Evolutionary conservation across 805 yeast species (phyloP), one percentile per base, ranked within the genome.

Genomic region (Kuraishia capsulata): DNA sequence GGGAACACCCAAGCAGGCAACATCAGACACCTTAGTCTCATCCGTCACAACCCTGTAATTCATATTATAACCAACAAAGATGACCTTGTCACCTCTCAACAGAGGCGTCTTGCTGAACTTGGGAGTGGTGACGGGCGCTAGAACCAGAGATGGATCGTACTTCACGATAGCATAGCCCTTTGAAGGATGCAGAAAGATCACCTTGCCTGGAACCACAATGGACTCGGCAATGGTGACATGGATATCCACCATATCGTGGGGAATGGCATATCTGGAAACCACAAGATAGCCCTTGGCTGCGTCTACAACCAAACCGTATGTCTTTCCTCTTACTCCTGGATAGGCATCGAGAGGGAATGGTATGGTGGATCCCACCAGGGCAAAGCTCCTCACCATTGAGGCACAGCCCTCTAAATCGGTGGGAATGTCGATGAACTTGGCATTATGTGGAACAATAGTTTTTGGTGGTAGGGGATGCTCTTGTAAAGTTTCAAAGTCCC

Each of bases 201-300:
- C 92, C 44, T 76, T 68, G 1, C 81, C 96, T 0, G 94, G 86
- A 11, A 88, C 71, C 45, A 80, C 76, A 18, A 85, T 74, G 1
- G 95, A 81, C 45, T 89, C 96, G 3, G 96, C 95, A 52, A 89
- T 75, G 2, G 89, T 78, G 17, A 89, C 70, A 35, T 75, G 67
- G 19, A 88, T 69, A 56, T 89, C 95, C 47, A 80, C 68, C 47
- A 81, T 57, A 48, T 84, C 95, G 60, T 87, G 95, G 5, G 96
- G 95, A 20, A 88, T 85, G 39, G 73, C 67, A 42, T 78, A 68
- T 43, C 96, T 69, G 3, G 95, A 82, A 2, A 82, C 86, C 37
- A 89, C 61, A 4, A 85, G 86, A 44, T 77, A 79, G 2, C 97
- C 97, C 42, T 73, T 73, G 37, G 66, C 73, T 3, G 95, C 81